Percentiles rank a stretch among this genome's conserved stretches.
Conservation (phyloP, 1,139 yeast genomes). For the Suhomyces coccinellae region DNA sequence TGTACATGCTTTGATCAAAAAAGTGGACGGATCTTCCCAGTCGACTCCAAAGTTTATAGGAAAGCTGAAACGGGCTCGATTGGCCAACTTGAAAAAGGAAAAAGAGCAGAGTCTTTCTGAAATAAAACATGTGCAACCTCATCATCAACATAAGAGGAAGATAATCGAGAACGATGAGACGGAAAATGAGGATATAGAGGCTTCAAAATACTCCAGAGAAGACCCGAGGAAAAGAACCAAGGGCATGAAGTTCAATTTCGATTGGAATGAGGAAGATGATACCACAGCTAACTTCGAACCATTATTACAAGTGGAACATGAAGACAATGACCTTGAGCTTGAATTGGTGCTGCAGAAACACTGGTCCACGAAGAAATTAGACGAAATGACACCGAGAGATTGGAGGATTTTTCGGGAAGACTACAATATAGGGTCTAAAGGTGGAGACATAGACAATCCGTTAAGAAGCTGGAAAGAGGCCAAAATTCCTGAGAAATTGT, state of each 20-base stretch:
- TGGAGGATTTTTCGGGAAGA: conserved; percentile 91
- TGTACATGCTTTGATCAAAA: conserved; percentile 42
- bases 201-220: neutral
- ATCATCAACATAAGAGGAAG: neutral
- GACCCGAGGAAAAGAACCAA: conserved; percentile 14
- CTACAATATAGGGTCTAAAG: conserved; percentile 62
- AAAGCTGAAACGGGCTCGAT: conserved; percentile 44
- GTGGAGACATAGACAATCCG: conserved; percentile 56
- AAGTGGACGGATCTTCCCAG: conserved; percentile 16
- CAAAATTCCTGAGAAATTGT: conserved; percentile 44
- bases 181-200: neutral
- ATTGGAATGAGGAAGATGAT: conserved; percentile 63
- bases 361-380: conserved; percentile 69
- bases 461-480: conserved; percentile 74
- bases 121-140: no score
- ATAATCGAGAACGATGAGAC: conserved; percentile 6
- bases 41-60: conserved; percentile 50
- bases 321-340: conserved; percentile 15
- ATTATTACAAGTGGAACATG: conserved; percentile 28
- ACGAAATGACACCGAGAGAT: conserved; percentile 75
- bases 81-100: conserved; percentile 25
- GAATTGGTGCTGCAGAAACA: conserved; percentile 38
- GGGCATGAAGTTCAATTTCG: conserved; percentile 57
- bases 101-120: conserved; percentile 13
- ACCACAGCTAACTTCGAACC: conserved; percentile 52